A percentile compares a stretch with the other conserved stretches of the same genome.
Evolutionary conservation across 495 filamentous ascomycete species (phyloP).

Genomic region (Neurospora sp.): DNA sequence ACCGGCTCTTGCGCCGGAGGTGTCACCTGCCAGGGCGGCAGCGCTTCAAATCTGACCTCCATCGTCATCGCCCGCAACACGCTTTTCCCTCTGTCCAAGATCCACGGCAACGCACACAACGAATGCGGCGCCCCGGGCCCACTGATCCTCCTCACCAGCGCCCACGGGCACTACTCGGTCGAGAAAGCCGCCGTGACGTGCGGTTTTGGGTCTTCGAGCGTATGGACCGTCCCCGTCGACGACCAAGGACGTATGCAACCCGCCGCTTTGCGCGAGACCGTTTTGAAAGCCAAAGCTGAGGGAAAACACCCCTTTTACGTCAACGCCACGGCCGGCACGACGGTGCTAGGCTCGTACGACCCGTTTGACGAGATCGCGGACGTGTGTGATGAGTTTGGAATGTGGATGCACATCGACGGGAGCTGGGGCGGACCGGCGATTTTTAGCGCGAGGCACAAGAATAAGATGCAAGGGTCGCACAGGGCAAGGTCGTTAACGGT

Average conservation of each 20-base stretch:
- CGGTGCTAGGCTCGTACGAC: constrained; percentile 84
- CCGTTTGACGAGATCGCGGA: constrained; percentile 61
- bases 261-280: constrained; percentile 48
- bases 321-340: constrained; percentile 91
- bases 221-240: constrained; percentile 69
- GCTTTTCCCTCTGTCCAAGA: constrained; percentile 67
- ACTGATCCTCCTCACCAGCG: constrained; percentile 82
- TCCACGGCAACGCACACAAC: constrained; percentile 43
- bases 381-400: constrained; percentile 57
- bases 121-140: constrained; percentile 34
- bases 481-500: constrained; percentile 72
- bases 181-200: constrained; percentile 85
- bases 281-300: constrained; percentile 47
- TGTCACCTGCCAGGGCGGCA: constrained; percentile 79
- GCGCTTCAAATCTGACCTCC: constrained; percentile 74
- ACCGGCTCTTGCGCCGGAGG: constrained; percentile 66
- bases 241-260: constrained; percentile 59
- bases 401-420: constrained; percentile 90
- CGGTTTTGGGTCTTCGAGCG: constrained; percentile 66
- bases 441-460: constrained; percentile 57
- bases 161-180: constrained; percentile 87
- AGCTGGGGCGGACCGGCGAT: constrained; percentile 81
- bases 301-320: constrained; percentile 85
- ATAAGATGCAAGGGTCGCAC: constrained; percentile 58
- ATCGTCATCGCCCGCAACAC: constrained; percentile 85